phyloP scores from a whole-genome alignment of 345 rosid species.

The Diplotaxis tenuifolia region DNA sequence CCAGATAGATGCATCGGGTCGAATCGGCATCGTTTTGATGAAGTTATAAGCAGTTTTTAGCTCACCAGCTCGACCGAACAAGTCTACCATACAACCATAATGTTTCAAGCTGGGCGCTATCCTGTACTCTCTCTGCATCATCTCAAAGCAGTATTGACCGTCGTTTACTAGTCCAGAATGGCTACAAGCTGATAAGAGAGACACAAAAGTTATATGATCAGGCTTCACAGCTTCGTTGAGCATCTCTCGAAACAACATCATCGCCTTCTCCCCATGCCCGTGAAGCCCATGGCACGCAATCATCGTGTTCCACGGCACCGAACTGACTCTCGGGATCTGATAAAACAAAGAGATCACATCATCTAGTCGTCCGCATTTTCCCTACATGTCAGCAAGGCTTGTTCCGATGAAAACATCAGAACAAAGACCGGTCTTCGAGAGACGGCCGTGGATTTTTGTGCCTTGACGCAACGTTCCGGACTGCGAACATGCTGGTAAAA shows the following conservation, averaged over 20 bases:
- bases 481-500: slow-evolving; percentile 54
- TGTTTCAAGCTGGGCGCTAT: slow-evolving; percentile 52
- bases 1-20: slow-evolving; percentile 58
- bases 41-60: slow-evolving; percentile 48
- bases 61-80: slow-evolving; percentile 55
- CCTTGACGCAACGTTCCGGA: slow-evolving; percentile 56
- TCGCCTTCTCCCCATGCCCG: slow-evolving; percentile 50
- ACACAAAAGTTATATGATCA: slow-evolving; percentile 54
- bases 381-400: slow-evolving; percentile 57
- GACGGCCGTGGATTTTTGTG: slow-evolving; percentile 44
- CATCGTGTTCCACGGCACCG: slow-evolving; percentile 61
- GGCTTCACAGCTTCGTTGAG: slow-evolving; percentile 47
- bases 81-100: slow-evolving; percentile 65
- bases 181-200: slow-evolving; percentile 58
- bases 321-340: slow-evolving; percentile 41
- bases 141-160: slow-evolving; percentile 48
- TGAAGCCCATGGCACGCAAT: slow-evolving; percentile 52
- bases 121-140: slow-evolving; percentile 46
- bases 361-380: slow-evolving; percentile 54
- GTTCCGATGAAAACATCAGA: slow-evolving; percentile 49
- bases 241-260: slow-evolving; percentile 48
- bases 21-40: slow-evolving; percentile 47
- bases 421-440: slow-evolving; percentile 41
- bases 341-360: slow-evolving; percentile 47
- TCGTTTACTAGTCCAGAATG: slow-evolving; percentile 57